Conservation (phyloP, 116 monocot species). For the Thalassia testudinum region DNA sequence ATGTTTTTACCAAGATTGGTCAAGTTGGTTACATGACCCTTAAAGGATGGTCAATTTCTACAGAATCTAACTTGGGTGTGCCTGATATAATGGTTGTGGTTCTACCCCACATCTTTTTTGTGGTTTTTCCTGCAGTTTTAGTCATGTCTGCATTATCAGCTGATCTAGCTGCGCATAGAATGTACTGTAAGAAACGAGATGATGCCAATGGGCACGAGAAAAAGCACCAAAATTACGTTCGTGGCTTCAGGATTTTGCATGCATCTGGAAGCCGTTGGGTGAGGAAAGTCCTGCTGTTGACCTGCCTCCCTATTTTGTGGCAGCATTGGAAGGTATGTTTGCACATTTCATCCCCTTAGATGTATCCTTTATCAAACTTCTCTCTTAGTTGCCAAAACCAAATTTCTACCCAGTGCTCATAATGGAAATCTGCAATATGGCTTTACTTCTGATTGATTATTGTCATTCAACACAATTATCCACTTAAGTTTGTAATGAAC, state of each 20-base stretch:
- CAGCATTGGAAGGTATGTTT: conserved; percentile 60
- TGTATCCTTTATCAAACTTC: not conserved
- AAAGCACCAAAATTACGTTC: conserved; percentile 4
- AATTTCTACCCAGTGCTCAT: too few species aligned
- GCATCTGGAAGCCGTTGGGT: conserved; percentile 34
- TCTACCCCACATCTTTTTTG: conserved; percentile 78
- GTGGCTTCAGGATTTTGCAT: conserved; percentile 4
- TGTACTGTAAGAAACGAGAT: conserved; percentile 56
- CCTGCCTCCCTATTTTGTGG: conserved; percentile 46
- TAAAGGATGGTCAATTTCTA: conserved; percentile 46
- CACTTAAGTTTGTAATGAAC: too few species aligned
- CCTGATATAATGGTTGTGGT: conserved; percentile 95
- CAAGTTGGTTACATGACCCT: conserved; percentile 51
- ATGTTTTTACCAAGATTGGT: conserved; percentile 46
- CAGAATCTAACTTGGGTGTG: conserved; percentile 23
- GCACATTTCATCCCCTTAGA: not conserved
- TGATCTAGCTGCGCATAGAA: conserved; percentile 39
- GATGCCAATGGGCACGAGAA: conserved; percentile 19
- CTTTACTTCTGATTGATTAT: too few species aligned
- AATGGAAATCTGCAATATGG: too few species aligned
- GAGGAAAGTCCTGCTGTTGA: conserved; percentile 50
- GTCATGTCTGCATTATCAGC: conserved; percentile 52
- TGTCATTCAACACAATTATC: too few species aligned
- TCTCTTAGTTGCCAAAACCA: not conserved
- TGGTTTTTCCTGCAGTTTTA: conserved; percentile 64